phyloP scores from a whole-genome alignment of 768 basidiomycete species.

The Lentinus brumalis region DNA sequence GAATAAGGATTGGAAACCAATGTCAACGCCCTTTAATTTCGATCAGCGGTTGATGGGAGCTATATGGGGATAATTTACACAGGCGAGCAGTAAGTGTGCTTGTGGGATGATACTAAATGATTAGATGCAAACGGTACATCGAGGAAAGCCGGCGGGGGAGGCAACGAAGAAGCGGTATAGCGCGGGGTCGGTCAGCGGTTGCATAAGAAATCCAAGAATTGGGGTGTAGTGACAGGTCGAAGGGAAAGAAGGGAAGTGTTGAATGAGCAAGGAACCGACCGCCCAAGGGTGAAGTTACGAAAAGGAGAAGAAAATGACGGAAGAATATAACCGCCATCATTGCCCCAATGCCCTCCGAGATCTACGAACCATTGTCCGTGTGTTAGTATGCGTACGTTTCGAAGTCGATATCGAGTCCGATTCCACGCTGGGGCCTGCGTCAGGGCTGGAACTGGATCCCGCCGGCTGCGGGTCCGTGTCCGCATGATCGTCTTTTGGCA shows the following conservation, averaged over 20 bases:
- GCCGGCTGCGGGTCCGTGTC: background rate
- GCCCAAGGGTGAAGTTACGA: background rate
- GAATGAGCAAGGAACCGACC: background rate
- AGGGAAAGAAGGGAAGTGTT: background rate
- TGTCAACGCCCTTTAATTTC: background rate
- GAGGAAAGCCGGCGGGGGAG: background rate
- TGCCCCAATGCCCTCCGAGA: background rate
- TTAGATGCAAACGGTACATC: slow-evolving; percentile 10
- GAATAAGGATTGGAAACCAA: background rate
- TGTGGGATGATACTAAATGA: slow-evolving; percentile 2
- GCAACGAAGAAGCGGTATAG: background rate
- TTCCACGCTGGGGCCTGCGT: slow-evolving; percentile 1
- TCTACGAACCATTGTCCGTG: slow-evolving; percentile 17
- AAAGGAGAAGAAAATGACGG: background rate
- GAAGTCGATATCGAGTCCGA: background rate
- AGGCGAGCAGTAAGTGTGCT: slow-evolving; percentile 10
- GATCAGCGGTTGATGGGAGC: background rate
- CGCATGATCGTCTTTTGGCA: background rate
- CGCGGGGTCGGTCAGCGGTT: background rate
- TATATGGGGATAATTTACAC: slow-evolving; percentile 16
- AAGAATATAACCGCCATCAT: background rate
- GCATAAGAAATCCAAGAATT: background rate
- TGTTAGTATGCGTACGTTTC: background rate
- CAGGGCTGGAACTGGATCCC: background rate
- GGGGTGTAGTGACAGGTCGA: background rate